Conservation (phyloP, 441 rosid genomes). For the Theobroma grandiflorum region DNA sequence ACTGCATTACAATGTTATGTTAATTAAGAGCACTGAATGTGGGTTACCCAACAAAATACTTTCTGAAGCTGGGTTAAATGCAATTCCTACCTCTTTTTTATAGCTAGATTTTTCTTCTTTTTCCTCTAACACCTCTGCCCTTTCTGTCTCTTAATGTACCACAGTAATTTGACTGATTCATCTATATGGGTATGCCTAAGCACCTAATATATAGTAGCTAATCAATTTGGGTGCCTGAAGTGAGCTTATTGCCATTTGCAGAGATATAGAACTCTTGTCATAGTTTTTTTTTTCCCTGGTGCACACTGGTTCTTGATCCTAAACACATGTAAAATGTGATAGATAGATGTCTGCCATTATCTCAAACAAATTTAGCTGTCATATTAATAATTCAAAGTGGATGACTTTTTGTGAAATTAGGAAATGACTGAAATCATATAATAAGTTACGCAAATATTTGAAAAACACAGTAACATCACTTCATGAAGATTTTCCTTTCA, state of each 20-base stretch:
- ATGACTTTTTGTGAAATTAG: not conserved
- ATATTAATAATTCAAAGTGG: constrained; percentile 2
- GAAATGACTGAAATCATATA: not conserved
- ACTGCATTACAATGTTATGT: not conserved
- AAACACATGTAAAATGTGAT: not conserved
- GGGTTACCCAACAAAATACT: not conserved
- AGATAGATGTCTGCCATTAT: not conserved
- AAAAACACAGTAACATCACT: constrained; percentile 23
- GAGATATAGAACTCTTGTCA: not conserved
- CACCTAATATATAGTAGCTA: too few relatives aligned
- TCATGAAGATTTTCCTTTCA: not conserved
- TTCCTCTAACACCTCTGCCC: not conserved
- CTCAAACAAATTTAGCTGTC: not conserved
- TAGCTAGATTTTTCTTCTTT: not conserved
- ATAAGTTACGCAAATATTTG: not conserved
- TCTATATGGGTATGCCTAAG: too few relatives aligned
- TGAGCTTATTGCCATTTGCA: not conserved
- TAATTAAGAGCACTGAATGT: not conserved
- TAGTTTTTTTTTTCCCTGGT: not conserved
- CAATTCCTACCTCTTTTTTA: not conserved
- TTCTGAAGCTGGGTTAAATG: not conserved
- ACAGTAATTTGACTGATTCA: not conserved
- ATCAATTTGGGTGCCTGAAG: not conserved
- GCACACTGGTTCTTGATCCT: not conserved
- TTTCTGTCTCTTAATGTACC: not conserved